Conservation (phyloP, 805 yeast genomes). For the Brettanomyces bruxellensis region DNA sequence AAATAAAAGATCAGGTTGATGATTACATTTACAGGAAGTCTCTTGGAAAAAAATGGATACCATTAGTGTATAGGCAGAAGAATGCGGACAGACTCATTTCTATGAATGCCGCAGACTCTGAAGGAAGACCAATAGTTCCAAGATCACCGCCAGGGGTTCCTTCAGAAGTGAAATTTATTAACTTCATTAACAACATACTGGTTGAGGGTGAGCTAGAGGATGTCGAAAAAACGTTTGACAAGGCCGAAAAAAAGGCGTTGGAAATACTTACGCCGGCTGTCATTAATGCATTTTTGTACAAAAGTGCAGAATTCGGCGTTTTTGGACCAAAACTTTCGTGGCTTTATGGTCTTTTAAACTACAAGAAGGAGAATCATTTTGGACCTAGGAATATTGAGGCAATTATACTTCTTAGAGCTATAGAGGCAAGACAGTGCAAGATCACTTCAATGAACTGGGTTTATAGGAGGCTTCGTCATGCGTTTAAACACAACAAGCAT, state of each 20-base stretch:
- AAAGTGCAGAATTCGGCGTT: constrained; percentile 16
- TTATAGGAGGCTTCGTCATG: constrained; percentile 7
- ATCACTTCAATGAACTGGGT: constrained; percentile 10
- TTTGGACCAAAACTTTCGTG: constrained; percentile 11
- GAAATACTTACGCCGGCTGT: constrained; percentile 15
- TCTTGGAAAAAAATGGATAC: constrained; percentile 14
- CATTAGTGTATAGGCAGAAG: constrained; percentile 17
- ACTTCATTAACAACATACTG: constrained; percentile 17
- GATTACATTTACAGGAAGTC: constrained; percentile 19
- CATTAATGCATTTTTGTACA: constrained; percentile 18
- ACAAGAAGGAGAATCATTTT: constrained; percentile 6
- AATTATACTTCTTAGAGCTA: constrained; percentile 16
- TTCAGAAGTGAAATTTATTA: constrained; percentile 15
- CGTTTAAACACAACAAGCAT: constrained; percentile 7
- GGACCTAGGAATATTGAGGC: constrained; percentile 16
- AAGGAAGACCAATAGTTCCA: constrained; percentile 21
- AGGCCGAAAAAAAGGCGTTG: constrained; percentile 10
- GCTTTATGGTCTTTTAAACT: constrained; percentile 13
- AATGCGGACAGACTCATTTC: constrained; percentile 14
- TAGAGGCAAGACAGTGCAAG: constrained; percentile 9
- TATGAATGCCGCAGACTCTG: constrained; percentile 15
- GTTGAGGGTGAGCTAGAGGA: constrained; percentile 16
- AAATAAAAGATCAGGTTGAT: constrained; percentile 21
- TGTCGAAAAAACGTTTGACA: constrained; percentile 9
- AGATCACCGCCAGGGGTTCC: constrained; percentile 17